These are phyloP conservation scores for Quercus tomentella DNA, from an alignment of 331 rosid species.

Conservation along the genomic window DNA sequence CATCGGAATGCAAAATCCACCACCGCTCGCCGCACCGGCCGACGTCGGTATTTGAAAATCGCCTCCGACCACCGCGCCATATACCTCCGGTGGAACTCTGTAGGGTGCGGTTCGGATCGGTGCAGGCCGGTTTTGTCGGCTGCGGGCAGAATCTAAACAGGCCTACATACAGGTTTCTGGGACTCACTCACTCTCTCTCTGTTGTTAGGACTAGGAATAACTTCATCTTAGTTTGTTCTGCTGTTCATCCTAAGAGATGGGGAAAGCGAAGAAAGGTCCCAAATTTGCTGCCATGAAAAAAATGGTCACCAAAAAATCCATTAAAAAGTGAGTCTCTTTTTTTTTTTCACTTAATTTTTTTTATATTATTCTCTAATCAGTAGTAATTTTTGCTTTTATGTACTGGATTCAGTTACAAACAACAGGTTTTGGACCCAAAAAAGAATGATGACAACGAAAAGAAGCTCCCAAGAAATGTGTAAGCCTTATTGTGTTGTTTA, in stretches of 20 bases:
- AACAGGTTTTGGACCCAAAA: conserved; percentile 76
- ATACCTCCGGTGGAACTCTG: no score
- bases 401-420: conserved; percentile 55
- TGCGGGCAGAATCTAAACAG: no score
- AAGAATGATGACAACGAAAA: conserved; percentile 59
- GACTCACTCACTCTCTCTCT: neutral
- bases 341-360: neutral
- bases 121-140: no score
- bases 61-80: no score
- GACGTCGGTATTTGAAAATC: no score
- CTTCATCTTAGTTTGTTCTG: neutral
- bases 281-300: conserved; percentile 58
- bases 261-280: conserved; percentile 43
- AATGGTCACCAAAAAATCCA: conserved; percentile 41
- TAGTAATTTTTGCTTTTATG: neutral
- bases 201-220: neutral
- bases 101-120: no score
- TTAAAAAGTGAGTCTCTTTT: conserved; percentile 31
- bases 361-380: neutral
- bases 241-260: neutral
- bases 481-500: conserved; percentile 7
- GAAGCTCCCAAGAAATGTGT: conserved; percentile 83
- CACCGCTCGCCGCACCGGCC: no score
- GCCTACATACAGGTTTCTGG: neutral
- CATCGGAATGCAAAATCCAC: no score